These are phyloP conservation scores for Chaetomiaceae sp. DNA, from an alignment of 2,329 filamentous ascomycete genomes.

Conservation along the genomic window DNA sequence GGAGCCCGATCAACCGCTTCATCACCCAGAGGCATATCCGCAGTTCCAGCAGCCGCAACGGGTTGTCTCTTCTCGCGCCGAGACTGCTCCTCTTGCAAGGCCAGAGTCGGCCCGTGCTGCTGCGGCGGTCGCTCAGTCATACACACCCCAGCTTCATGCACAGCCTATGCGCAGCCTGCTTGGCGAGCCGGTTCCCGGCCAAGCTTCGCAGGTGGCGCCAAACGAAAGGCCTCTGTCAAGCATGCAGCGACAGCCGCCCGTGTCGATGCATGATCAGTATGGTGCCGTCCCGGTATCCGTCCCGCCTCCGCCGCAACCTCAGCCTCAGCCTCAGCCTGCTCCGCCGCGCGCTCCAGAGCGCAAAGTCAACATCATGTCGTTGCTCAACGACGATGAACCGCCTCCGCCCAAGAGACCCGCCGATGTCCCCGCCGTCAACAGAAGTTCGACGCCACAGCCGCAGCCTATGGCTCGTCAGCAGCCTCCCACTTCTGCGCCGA, in stretches of 20 bases:
- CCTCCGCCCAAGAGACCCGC: constrained; percentile 47
- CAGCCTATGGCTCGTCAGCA: constrained; percentile 39
- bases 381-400: constrained; percentile 58
- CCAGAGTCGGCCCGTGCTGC: constrained; percentile 42
- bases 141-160: constrained; percentile 33
- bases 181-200: constrained; percentile 32
- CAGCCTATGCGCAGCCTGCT: constrained; percentile 18
- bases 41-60: constrained; percentile 36
- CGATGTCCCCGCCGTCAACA: constrained; percentile 41
- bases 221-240: constrained; percentile 36
- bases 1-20: constrained; percentile 42
- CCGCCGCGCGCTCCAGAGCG: constrained; percentile 43
- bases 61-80: constrained; percentile 37
- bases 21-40: constrained; percentile 43
- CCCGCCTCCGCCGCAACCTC: constrained; percentile 35
- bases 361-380: constrained; percentile 62
- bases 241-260: constrained; percentile 35
- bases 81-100: constrained; percentile 38
- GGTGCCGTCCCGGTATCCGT: constrained; percentile 23
- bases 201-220: constrained; percentile 9
- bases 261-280: constrained; percentile 26
- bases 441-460: constrained; percentile 51
- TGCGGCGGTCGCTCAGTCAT: constrained; percentile 33
- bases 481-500: constrained; percentile 34
- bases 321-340: constrained; percentile 39